Evolutionary conservation across 345 rosid genomes (phyloP).

Genomic region (Melaleuca alternifolia): DNA sequence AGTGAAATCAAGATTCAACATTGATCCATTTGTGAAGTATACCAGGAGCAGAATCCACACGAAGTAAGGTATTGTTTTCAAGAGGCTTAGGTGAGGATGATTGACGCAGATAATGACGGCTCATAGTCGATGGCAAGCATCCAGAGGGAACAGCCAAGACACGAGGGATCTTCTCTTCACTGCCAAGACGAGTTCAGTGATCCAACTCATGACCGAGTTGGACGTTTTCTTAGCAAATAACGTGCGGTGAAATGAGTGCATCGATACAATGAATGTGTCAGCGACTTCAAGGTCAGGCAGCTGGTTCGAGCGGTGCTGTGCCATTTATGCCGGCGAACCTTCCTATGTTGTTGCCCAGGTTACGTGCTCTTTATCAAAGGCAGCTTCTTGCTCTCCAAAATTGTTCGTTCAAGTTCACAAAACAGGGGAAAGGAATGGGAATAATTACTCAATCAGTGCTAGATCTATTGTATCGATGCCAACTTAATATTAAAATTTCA

Average conservation of each 20-base stretch:
- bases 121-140: conserved; percentile 43
- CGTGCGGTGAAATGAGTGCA: no score
- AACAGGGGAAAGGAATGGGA: no score
- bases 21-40: no score
- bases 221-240: conserved; percentile 23
- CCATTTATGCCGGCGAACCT: neutral
- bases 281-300: neutral
- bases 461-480: neutral
- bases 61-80: no score
- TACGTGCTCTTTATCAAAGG: neutral
- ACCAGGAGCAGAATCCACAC: no score
- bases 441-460: neutral
- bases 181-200: conserved; percentile 22
- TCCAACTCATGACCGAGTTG: conserved; percentile 23
- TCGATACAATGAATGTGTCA: neutral
- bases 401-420: neutral
- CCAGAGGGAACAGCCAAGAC: conserved; percentile 41
- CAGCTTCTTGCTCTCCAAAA: neutral
- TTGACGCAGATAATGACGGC: neutral
- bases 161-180: conserved; percentile 33
- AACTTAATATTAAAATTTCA: neutral
- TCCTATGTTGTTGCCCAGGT: neutral
- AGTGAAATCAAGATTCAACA: neutral
- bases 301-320: neutral
- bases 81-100: neutral